These are phyloP conservation scores for Tillandsia fasciculata DNA, from an alignment of 176 grass and related monocot species.

Conservation along the genomic window DNA sequence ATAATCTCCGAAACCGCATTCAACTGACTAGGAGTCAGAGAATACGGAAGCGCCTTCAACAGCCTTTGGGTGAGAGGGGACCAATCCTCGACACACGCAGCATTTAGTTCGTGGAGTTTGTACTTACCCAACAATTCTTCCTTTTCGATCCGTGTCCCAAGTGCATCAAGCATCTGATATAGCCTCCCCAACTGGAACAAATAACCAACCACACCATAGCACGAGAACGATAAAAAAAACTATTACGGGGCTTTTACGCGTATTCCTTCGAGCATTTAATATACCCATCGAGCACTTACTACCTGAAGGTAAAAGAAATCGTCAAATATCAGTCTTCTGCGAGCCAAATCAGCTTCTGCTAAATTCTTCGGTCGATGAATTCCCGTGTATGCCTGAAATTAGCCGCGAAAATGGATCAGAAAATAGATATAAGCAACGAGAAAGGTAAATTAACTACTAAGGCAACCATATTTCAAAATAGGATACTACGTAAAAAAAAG, in stretches of 20 bases:
- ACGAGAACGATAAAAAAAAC: neutral
- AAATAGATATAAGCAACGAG: neutral
- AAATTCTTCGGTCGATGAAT: conserved; percentile 69
- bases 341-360: conserved; percentile 89
- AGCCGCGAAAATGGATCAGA: neutral
- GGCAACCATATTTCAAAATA: too few species aligned
- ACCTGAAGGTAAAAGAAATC: conserved; percentile 99
- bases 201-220: conserved; percentile 5
- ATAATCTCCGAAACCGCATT: conserved; percentile 94
- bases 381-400: conserved; percentile 83
- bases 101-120: conserved; percentile 61
- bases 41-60: conserved; percentile 68
- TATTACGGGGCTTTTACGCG: too few species aligned
- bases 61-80: conserved; percentile 56
- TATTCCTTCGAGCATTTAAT: too few species aligned
- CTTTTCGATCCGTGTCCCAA: conserved; percentile 62
- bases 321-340: conserved; percentile 91
- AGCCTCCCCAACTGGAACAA: conserved; percentile 69
- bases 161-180: conserved; percentile 91
- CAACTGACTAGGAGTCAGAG: conserved; percentile 71
- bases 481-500: neutral
- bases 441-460: conserved; percentile 10
- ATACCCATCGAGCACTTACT: neutral
- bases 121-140: conserved; percentile 69
- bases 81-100: conserved; percentile 47